Evolutionary conservation across 306 rosid genomes (phyloP).

Genomic region (Macrotyloma uniflorum): DNA sequence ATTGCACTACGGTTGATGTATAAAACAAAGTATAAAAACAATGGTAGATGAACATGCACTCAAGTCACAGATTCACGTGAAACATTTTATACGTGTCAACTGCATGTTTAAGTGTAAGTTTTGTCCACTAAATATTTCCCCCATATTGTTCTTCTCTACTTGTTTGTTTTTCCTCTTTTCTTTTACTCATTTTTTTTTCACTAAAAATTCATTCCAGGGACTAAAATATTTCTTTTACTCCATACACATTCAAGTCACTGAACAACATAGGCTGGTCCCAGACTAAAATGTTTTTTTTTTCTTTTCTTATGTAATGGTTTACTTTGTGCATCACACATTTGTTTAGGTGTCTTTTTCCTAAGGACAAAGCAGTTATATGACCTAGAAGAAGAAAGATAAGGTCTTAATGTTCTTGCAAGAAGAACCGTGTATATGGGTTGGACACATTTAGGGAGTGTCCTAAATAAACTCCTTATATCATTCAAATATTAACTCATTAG

Average conservation of each 20-base stretch:
- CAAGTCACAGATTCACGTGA: not conserved
- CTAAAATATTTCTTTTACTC: no score
- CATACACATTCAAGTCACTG: no score
- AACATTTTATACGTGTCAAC: not conserved
- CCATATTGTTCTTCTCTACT: no score
- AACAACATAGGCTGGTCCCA: not conserved
- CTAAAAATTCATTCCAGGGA: no score
- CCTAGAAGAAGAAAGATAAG: not conserved
- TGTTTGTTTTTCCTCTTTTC: not conserved
- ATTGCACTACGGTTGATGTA: slow-evolving; percentile 2
- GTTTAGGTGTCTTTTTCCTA: slow-evolving; percentile 15
- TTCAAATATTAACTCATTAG: no score
- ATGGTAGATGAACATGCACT: not conserved
- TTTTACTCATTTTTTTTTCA: not conserved
- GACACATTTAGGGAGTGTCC: not conserved
- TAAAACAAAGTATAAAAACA: not conserved
- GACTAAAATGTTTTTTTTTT: not conserved
- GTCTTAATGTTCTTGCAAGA: not conserved
- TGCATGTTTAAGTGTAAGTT: not conserved
- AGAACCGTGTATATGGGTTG: not conserved
- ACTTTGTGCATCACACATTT: slow-evolving; percentile 28
- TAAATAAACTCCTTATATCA: not conserved
- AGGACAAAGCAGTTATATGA: not conserved
- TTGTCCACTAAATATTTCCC: not conserved
- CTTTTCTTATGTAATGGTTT: not conserved